Conservation (phyloP, 139 green algal genomes). For the Closterium sp. region DNA sequence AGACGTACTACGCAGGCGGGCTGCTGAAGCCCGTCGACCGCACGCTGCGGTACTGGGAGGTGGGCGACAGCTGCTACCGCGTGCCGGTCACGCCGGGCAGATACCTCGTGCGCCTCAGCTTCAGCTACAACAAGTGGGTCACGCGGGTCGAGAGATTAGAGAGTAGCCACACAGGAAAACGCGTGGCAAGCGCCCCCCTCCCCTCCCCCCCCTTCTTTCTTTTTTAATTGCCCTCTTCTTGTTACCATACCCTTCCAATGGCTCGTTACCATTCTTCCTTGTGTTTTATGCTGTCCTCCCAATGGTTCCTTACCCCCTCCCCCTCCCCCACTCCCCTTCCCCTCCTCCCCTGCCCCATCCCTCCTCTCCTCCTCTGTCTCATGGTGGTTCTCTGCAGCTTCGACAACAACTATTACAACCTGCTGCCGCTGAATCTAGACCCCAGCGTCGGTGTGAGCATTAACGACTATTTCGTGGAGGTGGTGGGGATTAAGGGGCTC, state of each 20-base stretch:
- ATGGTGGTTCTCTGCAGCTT: not conserved
- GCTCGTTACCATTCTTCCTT: not conserved
- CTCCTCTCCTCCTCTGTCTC: not conserved
- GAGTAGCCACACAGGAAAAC: no score
- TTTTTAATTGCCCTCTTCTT: no score
- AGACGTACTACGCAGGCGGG: slow-evolving; percentile 1
- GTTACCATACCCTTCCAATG: not conserved
- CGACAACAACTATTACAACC: slow-evolving; percentile 2
- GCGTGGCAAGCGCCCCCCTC: no score
- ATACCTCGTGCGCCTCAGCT: slow-evolving; percentile 31
- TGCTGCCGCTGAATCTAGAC: not conserved
- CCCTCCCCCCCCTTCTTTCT: no score
- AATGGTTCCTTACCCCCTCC: not conserved
- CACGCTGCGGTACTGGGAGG: slow-evolving; percentile 13
- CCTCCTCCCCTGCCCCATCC: not conserved
- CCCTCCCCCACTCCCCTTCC: not conserved
- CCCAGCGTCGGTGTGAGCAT: slow-evolving; percentile 24
- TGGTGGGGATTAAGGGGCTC: not conserved
- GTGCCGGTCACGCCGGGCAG: slow-evolving; percentile 16
- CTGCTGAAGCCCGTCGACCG: not conserved
- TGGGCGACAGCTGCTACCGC: slow-evolving; percentile 30
- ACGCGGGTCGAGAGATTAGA: not conserved
- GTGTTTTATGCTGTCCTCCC: no score
- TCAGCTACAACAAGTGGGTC: slow-evolving; percentile 26
- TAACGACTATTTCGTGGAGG: slow-evolving; percentile 20